Conservation (phyloP, 495 filamentous ascomycete species). For the Jackrogersella multiformis region DNA sequence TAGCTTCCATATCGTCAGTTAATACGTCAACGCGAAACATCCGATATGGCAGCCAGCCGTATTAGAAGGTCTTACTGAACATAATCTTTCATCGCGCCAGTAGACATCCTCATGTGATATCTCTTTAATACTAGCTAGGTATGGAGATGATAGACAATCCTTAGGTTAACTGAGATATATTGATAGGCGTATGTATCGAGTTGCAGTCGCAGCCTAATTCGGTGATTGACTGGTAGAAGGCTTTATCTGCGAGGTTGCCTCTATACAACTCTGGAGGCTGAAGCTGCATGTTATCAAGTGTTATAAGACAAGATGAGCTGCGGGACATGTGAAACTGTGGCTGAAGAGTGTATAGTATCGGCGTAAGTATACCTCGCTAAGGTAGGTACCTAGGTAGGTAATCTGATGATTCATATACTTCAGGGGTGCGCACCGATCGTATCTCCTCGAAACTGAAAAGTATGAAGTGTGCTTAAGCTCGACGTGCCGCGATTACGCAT, state of each 20-base stretch:
- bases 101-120: conserved; percentile 5
- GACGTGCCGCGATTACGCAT: conserved; percentile 23
- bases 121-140: conserved; percentile 14
- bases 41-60: not conserved
- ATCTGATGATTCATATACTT: conserved; percentile 1
- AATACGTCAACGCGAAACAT: not conserved
- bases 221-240: too few species aligned
- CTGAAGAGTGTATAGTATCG: conserved; percentile 24
- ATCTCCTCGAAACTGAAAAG: conserved; percentile 13
- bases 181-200: not conserved
- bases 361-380: too few species aligned
- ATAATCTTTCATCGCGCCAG: not conserved
- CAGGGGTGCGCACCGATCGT: conserved; percentile 19
- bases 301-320: not conserved
- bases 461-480: conserved; percentile 17
- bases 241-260: not conserved
- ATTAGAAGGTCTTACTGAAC: conserved; percentile 1
- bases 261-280: not conserved
- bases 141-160: not conserved
- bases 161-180: not conserved
- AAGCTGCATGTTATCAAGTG: conserved; percentile 6
- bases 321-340: conserved; percentile 22
- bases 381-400: not conserved
- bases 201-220: conserved; percentile 16
- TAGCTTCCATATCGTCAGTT: conserved; percentile 5